phyloP scores from a whole-genome alignment of 306 rosid species.

The Crotalaria pallida region DNA sequence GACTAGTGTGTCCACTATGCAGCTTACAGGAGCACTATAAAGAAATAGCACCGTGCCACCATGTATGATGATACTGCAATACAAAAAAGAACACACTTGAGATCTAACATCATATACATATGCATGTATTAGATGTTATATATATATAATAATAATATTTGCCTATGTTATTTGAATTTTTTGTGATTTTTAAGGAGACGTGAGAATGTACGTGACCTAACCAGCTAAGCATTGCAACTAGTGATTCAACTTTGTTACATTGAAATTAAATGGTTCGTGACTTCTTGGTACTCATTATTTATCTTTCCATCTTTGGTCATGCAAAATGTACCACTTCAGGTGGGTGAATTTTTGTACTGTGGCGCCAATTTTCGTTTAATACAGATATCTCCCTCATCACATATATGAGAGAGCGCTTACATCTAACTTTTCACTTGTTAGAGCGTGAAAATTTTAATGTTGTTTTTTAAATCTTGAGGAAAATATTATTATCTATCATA shows the following conservation, averaged over 20 bases:
- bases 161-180: constrained; percentile 39
- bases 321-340: not conserved
- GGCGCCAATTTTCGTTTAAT: not conserved
- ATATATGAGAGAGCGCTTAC: constrained; percentile 5
- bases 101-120: not conserved
- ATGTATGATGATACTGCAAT: not conserved
- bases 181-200: constrained; percentile 39
- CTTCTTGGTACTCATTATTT: constrained; percentile 21
- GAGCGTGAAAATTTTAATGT: constrained; percentile 26
- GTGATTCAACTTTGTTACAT: constrained; percentile 15
- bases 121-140: not conserved
- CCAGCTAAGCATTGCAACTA: constrained; percentile 27
- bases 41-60: not conserved
- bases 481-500: not conserved
- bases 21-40: not conserved
- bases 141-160: not conserved
- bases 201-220: constrained; percentile 65
- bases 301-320: constrained; percentile 15
- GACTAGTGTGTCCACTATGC: constrained; percentile 29
- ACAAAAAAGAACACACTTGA: not conserved
- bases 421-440: not conserved
- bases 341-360: not conserved
- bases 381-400: not conserved
- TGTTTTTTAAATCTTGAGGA: not conserved
- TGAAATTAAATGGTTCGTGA: constrained; percentile 47